phyloP scores from a whole-genome alignment of 2,329 filamentous ascomycete species.

The Lomentospora prolificans region DNA sequence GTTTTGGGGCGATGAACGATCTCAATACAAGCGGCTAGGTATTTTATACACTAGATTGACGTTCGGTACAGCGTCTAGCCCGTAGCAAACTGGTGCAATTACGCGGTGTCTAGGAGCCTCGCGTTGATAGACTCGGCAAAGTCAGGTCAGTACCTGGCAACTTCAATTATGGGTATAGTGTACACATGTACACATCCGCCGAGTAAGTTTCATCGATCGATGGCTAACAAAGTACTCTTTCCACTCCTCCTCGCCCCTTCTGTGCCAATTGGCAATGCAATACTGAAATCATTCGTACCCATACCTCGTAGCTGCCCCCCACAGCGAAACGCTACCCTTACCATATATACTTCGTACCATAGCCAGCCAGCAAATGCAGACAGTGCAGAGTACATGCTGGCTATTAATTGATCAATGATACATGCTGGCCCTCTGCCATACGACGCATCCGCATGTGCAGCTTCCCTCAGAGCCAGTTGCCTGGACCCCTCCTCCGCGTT shows the following conservation, averaged over 20 bases:
- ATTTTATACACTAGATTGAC: neutral
- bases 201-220: neutral
- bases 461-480: neutral
- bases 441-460: neutral
- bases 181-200: neutral
- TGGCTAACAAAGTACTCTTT: neutral
- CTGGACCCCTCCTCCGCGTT: neutral
- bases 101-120: neutral
- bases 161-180: neutral
- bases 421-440: neutral
- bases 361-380: no score
- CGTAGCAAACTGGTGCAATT: neutral
- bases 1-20: no score
- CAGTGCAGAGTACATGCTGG: no score
- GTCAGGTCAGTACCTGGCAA: neutral
- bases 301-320: neutral
- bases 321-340: neutral
- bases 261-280: neutral
- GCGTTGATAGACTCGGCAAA: neutral
- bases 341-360: neutral
- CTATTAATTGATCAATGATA: neutral
- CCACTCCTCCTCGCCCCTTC: neutral
- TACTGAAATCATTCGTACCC: neutral
- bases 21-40: neutral
- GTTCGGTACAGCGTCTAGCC: neutral